These are phyloP conservation scores for Wickerhamiella lipophila DNA, from an alignment of 805 yeast species.

Conservation along the genomic window DNA sequence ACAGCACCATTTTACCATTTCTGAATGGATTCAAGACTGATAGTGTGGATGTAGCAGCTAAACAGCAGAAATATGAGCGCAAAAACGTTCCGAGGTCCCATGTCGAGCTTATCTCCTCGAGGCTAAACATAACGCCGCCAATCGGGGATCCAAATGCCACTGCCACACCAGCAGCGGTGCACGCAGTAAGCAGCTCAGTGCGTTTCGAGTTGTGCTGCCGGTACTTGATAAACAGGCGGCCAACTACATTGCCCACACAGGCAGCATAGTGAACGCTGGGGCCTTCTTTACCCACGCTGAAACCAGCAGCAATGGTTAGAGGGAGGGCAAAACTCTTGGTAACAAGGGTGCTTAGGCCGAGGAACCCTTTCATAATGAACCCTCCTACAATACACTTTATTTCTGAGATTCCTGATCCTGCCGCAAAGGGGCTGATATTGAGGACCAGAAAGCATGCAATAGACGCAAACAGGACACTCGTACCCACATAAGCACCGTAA, in stretches of 20 bases:
- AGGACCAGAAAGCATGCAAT: slow-evolving; percentile 58
- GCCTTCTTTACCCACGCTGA: slow-evolving; percentile 94
- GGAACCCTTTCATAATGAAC: slow-evolving; percentile 62
- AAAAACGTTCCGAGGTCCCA: slow-evolving; percentile 71
- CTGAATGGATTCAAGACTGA: slow-evolving; percentile 81
- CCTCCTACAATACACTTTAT: slow-evolving; percentile 92
- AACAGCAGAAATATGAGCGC: slow-evolving; percentile 83
- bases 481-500: slow-evolving; percentile 45
- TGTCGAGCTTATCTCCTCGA: slow-evolving; percentile 75
- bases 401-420: slow-evolving; percentile 96
- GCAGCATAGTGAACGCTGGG: slow-evolving; percentile 97
- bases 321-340: slow-evolving; percentile 78
- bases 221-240: slow-evolving; percentile 38
- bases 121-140: slow-evolving; percentile 88
- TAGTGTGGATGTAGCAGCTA: slow-evolving; percentile 72
- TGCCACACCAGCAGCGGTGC: slow-evolving; percentile 96
- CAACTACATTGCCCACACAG: slow-evolving; percentile 78
- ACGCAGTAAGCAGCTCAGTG: slow-evolving; percentile 64
- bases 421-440: slow-evolving; percentile 72
- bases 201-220: slow-evolving; percentile 28
- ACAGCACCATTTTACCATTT: slow-evolving; percentile 86
- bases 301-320: slow-evolving; percentile 80
- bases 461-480: slow-evolving; percentile 51
- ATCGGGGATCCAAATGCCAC: slow-evolving; percentile 53
- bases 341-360: slow-evolving; percentile 56